A percentile compares a stretch with the other conserved stretches of the same genome.
These are phyloP conservation scores for Canna indica DNA, from an alignment of 176 grass and related monocot genomes.

Conservation along the genomic window DNA sequence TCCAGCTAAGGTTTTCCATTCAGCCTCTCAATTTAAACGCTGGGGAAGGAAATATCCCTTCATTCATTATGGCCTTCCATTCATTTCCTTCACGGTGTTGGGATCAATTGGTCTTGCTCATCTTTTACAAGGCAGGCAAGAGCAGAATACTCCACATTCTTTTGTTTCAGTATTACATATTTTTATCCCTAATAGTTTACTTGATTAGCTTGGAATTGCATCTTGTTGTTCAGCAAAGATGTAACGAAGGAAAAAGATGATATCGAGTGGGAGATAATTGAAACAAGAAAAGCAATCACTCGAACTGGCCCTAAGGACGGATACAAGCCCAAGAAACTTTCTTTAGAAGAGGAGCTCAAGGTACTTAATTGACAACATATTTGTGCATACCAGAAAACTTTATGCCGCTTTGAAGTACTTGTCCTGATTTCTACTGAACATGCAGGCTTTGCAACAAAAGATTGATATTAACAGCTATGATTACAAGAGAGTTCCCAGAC, in stretches of 20 bases:
- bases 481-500: conserved; percentile 66
- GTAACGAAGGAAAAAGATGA: conserved; percentile 92
- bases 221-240: conserved; percentile 52
- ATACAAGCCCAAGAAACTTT: conserved; percentile 74
- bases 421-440: background rate
- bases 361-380: conserved; percentile 21
- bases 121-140: conserved; percentile 83
- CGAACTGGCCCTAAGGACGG: conserved; percentile 56
- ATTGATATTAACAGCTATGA: conserved; percentile 83
- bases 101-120: conserved; percentile 65
- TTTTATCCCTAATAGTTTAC: conserved; percentile 6
- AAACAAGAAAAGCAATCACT: conserved; percentile 68
- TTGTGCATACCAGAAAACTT: background rate
- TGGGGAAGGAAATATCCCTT: conserved; percentile 71
- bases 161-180: conserved; percentile 7
- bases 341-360: conserved; percentile 85
- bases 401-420: background rate
- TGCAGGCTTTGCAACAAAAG: conserved; percentile 74
- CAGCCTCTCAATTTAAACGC: conserved; percentile 60
- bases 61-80: conserved; percentile 59
- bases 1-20: conserved; percentile 30
- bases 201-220: background rate
- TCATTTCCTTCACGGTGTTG: conserved; percentile 91
- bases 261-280: conserved; percentile 86
- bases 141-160: background rate